phyloP scores from a whole-genome alignment of 495 filamentous ascomycete genomes.

The Hypoxylon trugodes region DNA sequence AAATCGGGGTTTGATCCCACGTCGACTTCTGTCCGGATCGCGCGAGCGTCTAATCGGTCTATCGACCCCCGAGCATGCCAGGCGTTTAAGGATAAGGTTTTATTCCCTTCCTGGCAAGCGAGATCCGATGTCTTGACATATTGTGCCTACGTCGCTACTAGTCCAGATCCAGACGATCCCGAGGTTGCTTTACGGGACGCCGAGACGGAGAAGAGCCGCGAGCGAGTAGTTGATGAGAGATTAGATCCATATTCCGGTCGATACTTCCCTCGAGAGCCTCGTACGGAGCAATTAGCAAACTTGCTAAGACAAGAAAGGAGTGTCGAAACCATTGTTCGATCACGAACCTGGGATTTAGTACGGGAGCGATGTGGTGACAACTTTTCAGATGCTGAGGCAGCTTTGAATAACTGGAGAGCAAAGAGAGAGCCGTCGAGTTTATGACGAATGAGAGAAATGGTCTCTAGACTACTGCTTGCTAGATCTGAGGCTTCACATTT shows the following conservation, averaged over 20 bases:
- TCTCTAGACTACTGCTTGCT: neutral
- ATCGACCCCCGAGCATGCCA: slow-evolving; percentile 70
- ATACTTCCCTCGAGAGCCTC: slow-evolving; percentile 82
- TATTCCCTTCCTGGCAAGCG: slow-evolving; percentile 89
- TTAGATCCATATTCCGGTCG: slow-evolving; percentile 91
- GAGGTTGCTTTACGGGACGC: slow-evolving; percentile 73
- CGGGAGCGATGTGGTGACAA: slow-evolving; percentile 75
- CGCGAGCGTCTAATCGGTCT: slow-evolving; percentile 60
- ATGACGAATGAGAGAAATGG: slow-evolving; percentile 2
- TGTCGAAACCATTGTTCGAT: slow-evolving; percentile 87
- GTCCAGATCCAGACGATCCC: slow-evolving; percentile 88
- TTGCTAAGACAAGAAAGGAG: slow-evolving; percentile 83
- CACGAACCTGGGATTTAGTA: slow-evolving; percentile 84
- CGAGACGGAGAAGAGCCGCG: slow-evolving; percentile 73
- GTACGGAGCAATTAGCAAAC: slow-evolving; percentile 82
- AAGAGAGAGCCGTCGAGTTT: slow-evolving; percentile 21
- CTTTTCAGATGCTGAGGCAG: slow-evolving; percentile 66
- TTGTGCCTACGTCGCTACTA: slow-evolving; percentile 87
- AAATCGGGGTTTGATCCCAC: slow-evolving; percentile 78
- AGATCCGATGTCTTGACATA: slow-evolving; percentile 88
- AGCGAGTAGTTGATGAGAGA: slow-evolving; percentile 84
- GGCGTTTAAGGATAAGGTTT: slow-evolving; percentile 76
- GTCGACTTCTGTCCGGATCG: slow-evolving; percentile 66
- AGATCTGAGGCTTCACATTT: neutral
- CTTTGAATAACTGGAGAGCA: slow-evolving; percentile 60